Conservation (phyloP, 2,329 filamentous ascomycete species). For the Didymella glomerata region DNA sequence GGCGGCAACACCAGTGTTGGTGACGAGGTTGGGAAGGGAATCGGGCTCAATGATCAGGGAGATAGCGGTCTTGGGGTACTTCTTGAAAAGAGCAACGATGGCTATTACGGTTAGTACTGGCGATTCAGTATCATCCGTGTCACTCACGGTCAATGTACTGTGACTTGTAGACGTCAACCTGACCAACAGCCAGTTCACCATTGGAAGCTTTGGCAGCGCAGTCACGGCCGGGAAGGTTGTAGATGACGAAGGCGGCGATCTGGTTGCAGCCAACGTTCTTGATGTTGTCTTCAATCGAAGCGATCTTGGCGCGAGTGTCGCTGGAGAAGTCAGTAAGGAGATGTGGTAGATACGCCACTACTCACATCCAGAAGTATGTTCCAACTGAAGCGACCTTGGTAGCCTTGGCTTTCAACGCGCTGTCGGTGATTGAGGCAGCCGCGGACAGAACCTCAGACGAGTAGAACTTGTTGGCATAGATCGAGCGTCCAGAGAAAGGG, state of each 20-base stretch:
- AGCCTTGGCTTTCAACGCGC: conserved; percentile 62
- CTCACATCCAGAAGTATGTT: conserved; percentile 64
- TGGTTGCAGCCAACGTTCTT: conserved; percentile 60
- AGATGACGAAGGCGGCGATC: conserved; percentile 66
- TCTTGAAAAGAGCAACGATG: conserved; percentile 64
- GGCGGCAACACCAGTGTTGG: conserved; percentile 63
- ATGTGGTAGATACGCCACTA: conserved; percentile 5
- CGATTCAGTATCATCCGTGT: too few relatives aligned
- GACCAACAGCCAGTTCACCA: conserved; percentile 67
- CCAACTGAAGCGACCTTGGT: conserved; percentile 59
- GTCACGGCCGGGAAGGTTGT: conserved; percentile 71
- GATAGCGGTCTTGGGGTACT: conserved; percentile 58
- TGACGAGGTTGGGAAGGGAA: conserved; percentile 70
- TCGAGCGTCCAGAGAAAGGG: conserved; percentile 59
- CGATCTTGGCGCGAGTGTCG: conserved; percentile 61
- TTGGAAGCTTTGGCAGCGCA: conserved; percentile 72
- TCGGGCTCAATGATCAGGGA: conserved; percentile 65
- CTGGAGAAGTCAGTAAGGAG: conserved; percentile 44
- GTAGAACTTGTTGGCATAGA: conserved; percentile 64
- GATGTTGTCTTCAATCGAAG: conserved; percentile 58
- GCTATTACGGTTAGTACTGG: conserved; percentile 33
- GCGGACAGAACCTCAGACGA: conserved; percentile 61
- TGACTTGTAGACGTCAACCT: conserved; percentile 60
- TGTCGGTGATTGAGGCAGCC: conserved; percentile 65
- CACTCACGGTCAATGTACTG: conserved; percentile 61